phyloP scores from a whole-genome alignment of 257 asterid genomes.

The Salvia hispanica region DNA sequence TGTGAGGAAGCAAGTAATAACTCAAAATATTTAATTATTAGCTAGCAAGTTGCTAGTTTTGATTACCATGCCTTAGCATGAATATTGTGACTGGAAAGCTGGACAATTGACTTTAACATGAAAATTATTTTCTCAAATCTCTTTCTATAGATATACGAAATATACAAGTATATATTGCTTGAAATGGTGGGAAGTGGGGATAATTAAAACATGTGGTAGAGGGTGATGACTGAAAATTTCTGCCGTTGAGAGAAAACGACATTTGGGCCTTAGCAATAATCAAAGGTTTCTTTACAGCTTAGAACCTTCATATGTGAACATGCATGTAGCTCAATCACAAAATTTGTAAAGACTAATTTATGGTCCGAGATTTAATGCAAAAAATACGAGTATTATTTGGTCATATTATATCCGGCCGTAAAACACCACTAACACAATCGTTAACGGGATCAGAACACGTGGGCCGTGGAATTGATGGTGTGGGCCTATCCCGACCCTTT shows the following conservation, averaged over 20 bases:
- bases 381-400: too few species aligned
- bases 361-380: constrained; percentile 2
- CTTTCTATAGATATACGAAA: background rate
- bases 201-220: constrained; percentile 25
- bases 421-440: too few species aligned
- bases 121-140: constrained; percentile 19
- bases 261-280: constrained; percentile 6
- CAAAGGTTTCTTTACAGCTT: constrained; percentile 28
- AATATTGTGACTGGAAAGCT: constrained; percentile 27
- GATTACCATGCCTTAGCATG: constrained; percentile 23
- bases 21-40: too few species aligned
- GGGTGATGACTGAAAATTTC: constrained; percentile 6
- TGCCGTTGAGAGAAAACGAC: constrained; percentile 13
- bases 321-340: background rate
- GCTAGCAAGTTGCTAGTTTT: constrained; percentile 1
- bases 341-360: background rate
- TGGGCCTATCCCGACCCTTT: too few species aligned
- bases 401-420: too few species aligned
- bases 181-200: constrained; percentile 13
- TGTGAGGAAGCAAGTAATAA: constrained; percentile 35
- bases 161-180: background rate
- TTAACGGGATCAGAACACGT: too few species aligned
- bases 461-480: too few species aligned
- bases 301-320: constrained; percentile 19
- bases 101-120: constrained; percentile 31